Base-by-base conservation (phyloP, 1,284 basidiomycete genomes). In the Cutaneotrichosporon sp. region DNA sequence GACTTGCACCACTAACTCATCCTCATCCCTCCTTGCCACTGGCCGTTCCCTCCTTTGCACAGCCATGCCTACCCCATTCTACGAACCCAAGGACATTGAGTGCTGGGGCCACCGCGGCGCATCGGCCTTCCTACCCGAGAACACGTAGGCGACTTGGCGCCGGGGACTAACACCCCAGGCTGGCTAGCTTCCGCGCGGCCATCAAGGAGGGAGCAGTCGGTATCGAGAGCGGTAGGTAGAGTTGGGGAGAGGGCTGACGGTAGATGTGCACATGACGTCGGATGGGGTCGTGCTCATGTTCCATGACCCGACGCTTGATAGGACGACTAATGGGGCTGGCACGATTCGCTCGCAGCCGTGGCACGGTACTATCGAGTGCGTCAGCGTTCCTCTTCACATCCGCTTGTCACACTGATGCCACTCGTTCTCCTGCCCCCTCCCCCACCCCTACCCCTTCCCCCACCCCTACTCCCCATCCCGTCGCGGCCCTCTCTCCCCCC, bases 201-300 rank as follows among this genome's bases (percentile, higher is more conserved):
- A 92, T 96, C 68, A 86, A 86, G 55, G 92, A 97, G 82, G 93
- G 93, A 65, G 89, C 91, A 63, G 91, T 96, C 78, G 94, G 91
- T 71, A 94, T 97, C 72, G 94, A 97, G 84, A 92, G 90, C 78
- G 76, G 77, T 76, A 40, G 47, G 75, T 57, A 16, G 30, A 6
- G 6, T 42, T 51, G 4, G 4, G 26, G 9, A 4, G 31, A 1
- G 52, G 7, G 8, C 32, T 31, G 36, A 31, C 50, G 18, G 11
- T 86, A 95, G 95, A 98, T 85, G 94, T 98, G 69, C 95, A 98
- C 80, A 89, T 97, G 74, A 95, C 95, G 56, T 84, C 86, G 69
- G 96, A 99, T 81, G 85, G 89, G 72, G 88, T 96, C 60, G 89
- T 98, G 49, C 80, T 98, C 67, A 97, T 98, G 94, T 97, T 97